Evolutionary conservation across 768 basidiomycete species (phyloP).

Genomic region (Phlegmacium glaucopus): DNA sequence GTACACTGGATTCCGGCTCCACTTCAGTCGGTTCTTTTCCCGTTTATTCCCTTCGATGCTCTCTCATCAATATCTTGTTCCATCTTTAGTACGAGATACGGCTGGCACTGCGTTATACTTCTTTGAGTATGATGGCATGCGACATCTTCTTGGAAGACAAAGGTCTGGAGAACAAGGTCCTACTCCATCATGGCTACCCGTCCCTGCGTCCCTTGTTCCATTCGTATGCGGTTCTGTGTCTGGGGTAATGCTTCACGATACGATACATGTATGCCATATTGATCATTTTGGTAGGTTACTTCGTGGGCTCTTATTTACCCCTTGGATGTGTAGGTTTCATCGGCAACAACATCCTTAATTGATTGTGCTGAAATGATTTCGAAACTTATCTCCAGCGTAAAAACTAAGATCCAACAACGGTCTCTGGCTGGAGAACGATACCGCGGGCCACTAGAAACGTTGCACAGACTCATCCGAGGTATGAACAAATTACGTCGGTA

Average conservation of each 20-base stretch:
- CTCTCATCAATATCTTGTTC: constrained; percentile 1
- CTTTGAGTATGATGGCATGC: constrained; percentile 89
- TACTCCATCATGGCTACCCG: constrained; percentile 84
- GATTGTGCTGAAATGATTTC: constrained; percentile 6
- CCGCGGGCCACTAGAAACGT: constrained; percentile 69
- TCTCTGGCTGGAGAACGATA: constrained; percentile 76
- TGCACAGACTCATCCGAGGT: constrained; percentile 81
- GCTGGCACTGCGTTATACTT: constrained; percentile 90
- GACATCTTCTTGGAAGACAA: constrained; percentile 77
- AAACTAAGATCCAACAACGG: constrained; percentile 95
- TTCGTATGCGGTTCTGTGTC: constrained; percentile 90
- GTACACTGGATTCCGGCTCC: constrained; percentile 84
- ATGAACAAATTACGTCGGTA: constrained; percentile 7
- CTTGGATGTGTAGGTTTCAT: constrained; percentile 73
- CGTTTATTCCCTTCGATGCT: background rate
- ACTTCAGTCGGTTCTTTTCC: constrained; percentile 55
- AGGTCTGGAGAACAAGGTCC: constrained; percentile 77
- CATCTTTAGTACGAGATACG: constrained; percentile 76
- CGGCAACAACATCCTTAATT: background rate
- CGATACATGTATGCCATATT: constrained; percentile 32
- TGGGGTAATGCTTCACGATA: constrained; percentile 52
- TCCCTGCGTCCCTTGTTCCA: constrained; percentile 75
- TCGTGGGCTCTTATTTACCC: constrained; percentile 94
- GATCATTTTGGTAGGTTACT: constrained; percentile 40
- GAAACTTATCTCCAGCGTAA: constrained; percentile 55